Conservation (phyloP, 805 yeast species). For the Teunomyces atbi region DNA sequence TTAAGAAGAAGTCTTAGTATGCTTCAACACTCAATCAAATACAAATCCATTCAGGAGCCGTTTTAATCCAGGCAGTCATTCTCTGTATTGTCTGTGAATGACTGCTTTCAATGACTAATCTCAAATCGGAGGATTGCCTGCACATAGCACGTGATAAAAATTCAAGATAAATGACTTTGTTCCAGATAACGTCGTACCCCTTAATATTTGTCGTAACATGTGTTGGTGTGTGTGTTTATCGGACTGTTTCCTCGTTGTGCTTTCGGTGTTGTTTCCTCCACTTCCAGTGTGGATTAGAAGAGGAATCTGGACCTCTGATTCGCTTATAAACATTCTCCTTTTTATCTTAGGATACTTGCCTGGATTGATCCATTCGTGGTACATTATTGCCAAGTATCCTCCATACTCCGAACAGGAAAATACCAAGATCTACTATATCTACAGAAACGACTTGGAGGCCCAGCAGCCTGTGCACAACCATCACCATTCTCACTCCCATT, state of each 20-base stretch:
- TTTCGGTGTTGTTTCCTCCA: conserved; percentile 71
- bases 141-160: conserved; percentile 1
- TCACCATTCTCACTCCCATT: conserved; percentile 9
- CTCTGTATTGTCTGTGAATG: no score
- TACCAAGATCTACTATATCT: conserved; percentile 33
- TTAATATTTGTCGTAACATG: background rate
- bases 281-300: conserved; percentile 66
- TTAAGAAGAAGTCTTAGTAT: no score
- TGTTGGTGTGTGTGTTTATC: conserved; percentile 32
- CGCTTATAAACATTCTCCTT: conserved; percentile 41
- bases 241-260: conserved; percentile 57
- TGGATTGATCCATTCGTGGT: conserved; percentile 51
- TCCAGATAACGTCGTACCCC: background rate
- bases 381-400: conserved; percentile 47
- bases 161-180: background rate
- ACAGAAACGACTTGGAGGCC: conserved; percentile 35
- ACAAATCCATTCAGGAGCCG: no score
- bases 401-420: conserved; percentile 29
- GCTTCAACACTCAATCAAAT: no score
- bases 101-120: no score
- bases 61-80: no score
- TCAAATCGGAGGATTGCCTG: no score
- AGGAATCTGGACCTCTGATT: conserved; percentile 58
- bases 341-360: conserved; percentile 50
- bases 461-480: conserved; percentile 25